phyloP scores from a whole-genome alignment of 805 yeast species.

The Kodamaea nitidulidarum region DNA sequence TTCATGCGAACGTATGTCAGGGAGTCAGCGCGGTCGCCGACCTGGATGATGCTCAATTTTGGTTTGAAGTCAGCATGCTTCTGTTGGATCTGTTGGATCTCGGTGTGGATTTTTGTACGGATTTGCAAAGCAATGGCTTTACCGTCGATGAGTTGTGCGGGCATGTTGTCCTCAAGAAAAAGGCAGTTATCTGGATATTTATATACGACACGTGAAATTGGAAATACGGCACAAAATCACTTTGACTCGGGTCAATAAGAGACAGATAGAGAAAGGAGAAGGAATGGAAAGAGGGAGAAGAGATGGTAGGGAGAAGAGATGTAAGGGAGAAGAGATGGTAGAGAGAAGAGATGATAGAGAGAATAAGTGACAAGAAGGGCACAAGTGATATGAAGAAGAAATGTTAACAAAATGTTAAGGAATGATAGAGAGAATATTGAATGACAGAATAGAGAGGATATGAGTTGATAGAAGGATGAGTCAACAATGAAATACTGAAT shows the following conservation, averaged over 20 bases:
- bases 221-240: not conserved
- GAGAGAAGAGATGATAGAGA: too few relatives aligned
- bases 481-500: too few relatives aligned
- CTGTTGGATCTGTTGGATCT: conserved; percentile 39
- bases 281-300: too few relatives aligned
- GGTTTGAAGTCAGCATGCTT: conserved; percentile 58
- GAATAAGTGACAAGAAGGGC: too few relatives aligned
- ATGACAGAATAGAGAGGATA: too few relatives aligned
- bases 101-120: conserved; percentile 35
- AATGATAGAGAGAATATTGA: too few relatives aligned
- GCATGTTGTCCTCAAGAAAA: conserved; percentile 17
- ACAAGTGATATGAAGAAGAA: too few relatives aligned
- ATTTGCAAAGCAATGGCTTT: conserved; percentile 40
- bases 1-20: conserved; percentile 81
- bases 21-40: conserved; percentile 75
- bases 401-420: too few relatives aligned
- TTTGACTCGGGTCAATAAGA: conserved; percentile 1
- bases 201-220: conserved; percentile 4
- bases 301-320: too few relatives aligned
- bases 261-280: too few relatives aligned
- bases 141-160: conserved; percentile 38
- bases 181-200: conserved; percentile 1
- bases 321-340: too few relatives aligned
- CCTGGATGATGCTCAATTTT: conserved; percentile 65
- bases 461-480: too few relatives aligned